These are phyloP conservation scores for Globisporangium okanoganense DNA, from an alignment of 352 stramenopile genomes.

Conservation along the genomic window DNA sequence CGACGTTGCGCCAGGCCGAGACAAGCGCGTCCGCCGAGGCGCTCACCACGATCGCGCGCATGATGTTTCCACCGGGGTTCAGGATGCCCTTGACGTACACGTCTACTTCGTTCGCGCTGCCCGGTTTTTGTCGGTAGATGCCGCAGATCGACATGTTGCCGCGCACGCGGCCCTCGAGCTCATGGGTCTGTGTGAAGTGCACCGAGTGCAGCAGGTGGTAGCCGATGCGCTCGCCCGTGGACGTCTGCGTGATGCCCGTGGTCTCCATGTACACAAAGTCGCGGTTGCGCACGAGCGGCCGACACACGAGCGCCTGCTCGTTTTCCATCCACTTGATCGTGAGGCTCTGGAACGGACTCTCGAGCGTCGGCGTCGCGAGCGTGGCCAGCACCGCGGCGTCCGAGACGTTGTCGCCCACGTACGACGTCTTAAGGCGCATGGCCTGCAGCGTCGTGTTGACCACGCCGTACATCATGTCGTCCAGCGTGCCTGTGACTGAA, in stretches of 20 bases:
- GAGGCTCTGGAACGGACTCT: constrained; percentile 14
- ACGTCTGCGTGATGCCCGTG: constrained; percentile 8
- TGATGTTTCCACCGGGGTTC: constrained; percentile 22
- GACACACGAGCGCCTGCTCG: neutral
- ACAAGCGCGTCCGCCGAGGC: constrained; percentile 18
- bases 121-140: constrained; percentile 13
- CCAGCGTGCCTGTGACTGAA: constrained; percentile 15
- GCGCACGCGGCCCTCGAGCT: constrained; percentile 16
- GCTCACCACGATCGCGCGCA: constrained; percentile 37
- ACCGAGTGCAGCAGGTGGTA: constrained; percentile 18
- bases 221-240: constrained; percentile 8
- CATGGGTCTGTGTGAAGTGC: constrained; percentile 15
- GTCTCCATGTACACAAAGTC: constrained; percentile 21
- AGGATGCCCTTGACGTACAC: constrained; percentile 7
- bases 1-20: constrained; percentile 1
- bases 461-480: constrained; percentile 26
- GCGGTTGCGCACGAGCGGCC: constrained; percentile 4
- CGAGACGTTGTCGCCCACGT: constrained; percentile 18
- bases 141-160: constrained; percentile 21
- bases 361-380: constrained; percentile 5
- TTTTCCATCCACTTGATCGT: constrained; percentile 17
- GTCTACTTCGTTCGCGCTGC: constrained; percentile 1
- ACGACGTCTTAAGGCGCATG: constrained; percentile 22
- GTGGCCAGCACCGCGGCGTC: constrained; percentile 14
- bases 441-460: constrained; percentile 17